These are phyloP conservation scores for Euphorbia schlechtendalii DNA, from an alignment of 441 rosid genomes.

Conservation along the genomic window DNA sequence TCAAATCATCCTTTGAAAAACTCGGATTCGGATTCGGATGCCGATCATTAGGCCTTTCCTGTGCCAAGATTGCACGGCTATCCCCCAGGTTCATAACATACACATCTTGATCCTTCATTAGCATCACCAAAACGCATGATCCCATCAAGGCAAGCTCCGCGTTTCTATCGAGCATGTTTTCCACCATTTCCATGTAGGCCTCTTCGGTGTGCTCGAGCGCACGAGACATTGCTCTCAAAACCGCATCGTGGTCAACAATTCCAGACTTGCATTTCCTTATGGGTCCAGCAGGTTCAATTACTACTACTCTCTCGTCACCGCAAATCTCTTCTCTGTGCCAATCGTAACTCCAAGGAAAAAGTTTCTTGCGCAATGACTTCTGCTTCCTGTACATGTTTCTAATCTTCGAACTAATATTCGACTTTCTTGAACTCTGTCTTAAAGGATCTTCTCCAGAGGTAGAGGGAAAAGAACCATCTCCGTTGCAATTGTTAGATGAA, in stretches of 20 bases:
- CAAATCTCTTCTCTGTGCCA: slow-evolving; percentile 84
- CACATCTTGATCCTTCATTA: slow-evolving; percentile 96
- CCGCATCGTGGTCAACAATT: slow-evolving; percentile 66
- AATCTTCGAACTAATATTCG: slow-evolving; percentile 58
- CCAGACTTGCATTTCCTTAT: slow-evolving; percentile 82
- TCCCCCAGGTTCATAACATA: slow-evolving; percentile 96
- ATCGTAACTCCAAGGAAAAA: slow-evolving; percentile 95
- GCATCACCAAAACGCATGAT: slow-evolving; percentile 87
- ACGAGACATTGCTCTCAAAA: slow-evolving; percentile 73
- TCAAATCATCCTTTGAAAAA: slow-evolving; percentile 53
- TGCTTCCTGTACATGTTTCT: slow-evolving; percentile 66
- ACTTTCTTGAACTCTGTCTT: slow-evolving; percentile 47
- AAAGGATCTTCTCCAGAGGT: slow-evolving; percentile 66
- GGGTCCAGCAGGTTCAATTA: slow-evolving; percentile 56
- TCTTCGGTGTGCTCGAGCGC: slow-evolving; percentile 72
- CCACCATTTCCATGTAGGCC: slow-evolving; percentile 92
- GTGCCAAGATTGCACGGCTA: slow-evolving; percentile 82
- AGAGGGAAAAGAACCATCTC: slow-evolving; percentile 40
- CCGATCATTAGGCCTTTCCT: slow-evolving; percentile 79
- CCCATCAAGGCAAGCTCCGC: slow-evolving; percentile 97
- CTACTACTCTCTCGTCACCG: slow-evolving; percentile 54
- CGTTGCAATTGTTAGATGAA: slow-evolving; percentile 30
- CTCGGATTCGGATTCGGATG: slow-evolving; percentile 56
- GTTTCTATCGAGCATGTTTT: slow-evolving; percentile 68
- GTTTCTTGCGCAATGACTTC: slow-evolving; percentile 77